A percentile compares a stretch with the other conserved stretches of the same genome.
phyloP scores from a whole-genome alignment of 345 rosid genomes.

The Aquilaria yunnanensis region DNA sequence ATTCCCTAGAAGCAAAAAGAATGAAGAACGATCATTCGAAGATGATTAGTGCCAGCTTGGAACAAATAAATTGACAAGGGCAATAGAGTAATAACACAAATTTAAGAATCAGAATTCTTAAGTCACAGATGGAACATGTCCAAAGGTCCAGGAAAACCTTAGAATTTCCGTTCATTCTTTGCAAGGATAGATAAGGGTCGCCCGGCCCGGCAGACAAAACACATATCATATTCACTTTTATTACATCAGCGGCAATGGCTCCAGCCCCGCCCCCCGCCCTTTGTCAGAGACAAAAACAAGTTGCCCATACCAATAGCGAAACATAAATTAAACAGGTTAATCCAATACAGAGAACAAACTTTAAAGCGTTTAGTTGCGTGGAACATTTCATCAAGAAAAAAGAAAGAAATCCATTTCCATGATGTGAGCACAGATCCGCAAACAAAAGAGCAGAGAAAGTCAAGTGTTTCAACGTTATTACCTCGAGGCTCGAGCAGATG shows the following conservation, averaged over 20 bases:
- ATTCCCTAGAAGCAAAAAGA: no score
- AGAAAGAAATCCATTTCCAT: slow-evolving; percentile 10
- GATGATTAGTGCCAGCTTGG: no score
- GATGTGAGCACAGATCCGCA: slow-evolving; percentile 10
- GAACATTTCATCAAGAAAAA: neutral
- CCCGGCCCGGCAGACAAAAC: neutral
- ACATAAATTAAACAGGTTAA: neutral
- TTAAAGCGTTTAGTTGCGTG: neutral
- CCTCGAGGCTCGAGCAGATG: slow-evolving; percentile 50
- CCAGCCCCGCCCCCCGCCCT: neutral
- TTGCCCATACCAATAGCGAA: slow-evolving; percentile 1
- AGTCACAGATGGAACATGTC: slow-evolving; percentile 18
- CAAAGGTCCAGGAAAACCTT: slow-evolving; percentile 14
- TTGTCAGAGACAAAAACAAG: slow-evolving; percentile 13
- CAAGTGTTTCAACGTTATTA: slow-evolving; percentile 14
- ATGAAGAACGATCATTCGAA: no score
- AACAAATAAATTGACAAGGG: slow-evolving; percentile 18
- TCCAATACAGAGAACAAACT: slow-evolving; percentile 8
- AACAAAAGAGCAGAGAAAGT: neutral
- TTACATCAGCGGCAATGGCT: neutral
- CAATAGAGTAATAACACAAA: slow-evolving; percentile 18
- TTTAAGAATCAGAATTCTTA: slow-evolving; percentile 16
- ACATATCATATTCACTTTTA: slow-evolving; percentile 1
- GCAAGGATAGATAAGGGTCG: no score
- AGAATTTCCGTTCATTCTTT: slow-evolving; percentile 4